Base-by-base conservation (phyloP, 805 yeast species). In the Saccharomycopsis schoenii region DNA sequence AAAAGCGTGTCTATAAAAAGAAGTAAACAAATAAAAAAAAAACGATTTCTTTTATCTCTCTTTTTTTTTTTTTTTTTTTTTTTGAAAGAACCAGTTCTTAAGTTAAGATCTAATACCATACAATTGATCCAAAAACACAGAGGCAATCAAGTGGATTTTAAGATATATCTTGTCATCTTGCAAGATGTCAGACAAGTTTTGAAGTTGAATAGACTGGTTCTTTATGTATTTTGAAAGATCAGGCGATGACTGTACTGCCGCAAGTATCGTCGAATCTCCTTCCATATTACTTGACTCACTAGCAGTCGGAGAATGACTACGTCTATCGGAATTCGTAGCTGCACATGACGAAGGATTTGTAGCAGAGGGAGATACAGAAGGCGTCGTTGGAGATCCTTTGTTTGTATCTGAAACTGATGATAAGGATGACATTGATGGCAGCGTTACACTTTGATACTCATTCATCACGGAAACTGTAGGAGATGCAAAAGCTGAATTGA, bases 111-210 rank as follows among this genome's bases (percentile, higher is more conserved):
- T 47, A 5, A 6, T 2, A 19, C 29, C 58, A 19, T 56, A 56
- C 39, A 56, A 25, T n/a, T 56, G 52, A 25, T 41, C 36, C 15
- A 61, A 41, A 29, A 62, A 62, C 15, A 37, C 56, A 4, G 54
- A 17, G 19, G 62, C 65, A 5, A 61, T 39, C 21, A 65, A 14
- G 25, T 63, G 65, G 19, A 63, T 21, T 34, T 56, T 63, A 9
- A 61, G 11, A 47, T 63, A 63, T 19, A 63, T 58, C 12, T 52
- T 36, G 21, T 54, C 55, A 57, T 63, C 65, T 14, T 57, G 47
- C 17, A 63, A 29, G 12, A 63, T 61, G 41, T 63, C 64, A 19
- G 50, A 34, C 17, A 63, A 37, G 39, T 63, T 63, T 42, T 62
- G 58, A 5, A 61, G 58, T 11, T 21, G 25, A 2, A 62, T 55